Evolutionary conservation across 2,329 filamentous ascomycete genomes (phyloP).

Genomic region (Coniosporium tulheliwenetii): DNA sequence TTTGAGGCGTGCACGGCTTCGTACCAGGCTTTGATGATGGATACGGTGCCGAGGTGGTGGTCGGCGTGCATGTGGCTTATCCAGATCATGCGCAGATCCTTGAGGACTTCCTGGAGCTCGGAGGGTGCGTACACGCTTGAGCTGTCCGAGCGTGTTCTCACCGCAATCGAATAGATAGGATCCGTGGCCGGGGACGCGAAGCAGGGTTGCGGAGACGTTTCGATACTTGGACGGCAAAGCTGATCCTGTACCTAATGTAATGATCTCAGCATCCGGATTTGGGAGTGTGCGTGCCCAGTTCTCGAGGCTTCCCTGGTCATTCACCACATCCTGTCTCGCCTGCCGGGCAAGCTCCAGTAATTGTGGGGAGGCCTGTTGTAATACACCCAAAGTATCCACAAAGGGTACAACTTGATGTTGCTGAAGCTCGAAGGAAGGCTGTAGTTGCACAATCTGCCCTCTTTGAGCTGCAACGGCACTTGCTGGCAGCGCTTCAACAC

Average conservation of each 20-base stretch:
- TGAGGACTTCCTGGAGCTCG: conserved; percentile 55
- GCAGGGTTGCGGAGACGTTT: conserved; percentile 79
- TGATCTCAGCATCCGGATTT: conserved; percentile 62
- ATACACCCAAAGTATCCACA: conserved; percentile 31
- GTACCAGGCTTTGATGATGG: conserved; percentile 72
- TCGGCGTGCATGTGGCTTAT: conserved; percentile 95
- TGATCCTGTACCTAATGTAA: conserved; percentile 81
- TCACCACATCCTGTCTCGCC: conserved; percentile 19
- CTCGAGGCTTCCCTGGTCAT: conserved; percentile 29
- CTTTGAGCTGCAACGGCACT: conserved; percentile 15
- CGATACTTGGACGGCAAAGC: conserved; percentile 83
- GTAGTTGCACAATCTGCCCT: conserved; percentile 18
- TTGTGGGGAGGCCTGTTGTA: conserved; percentile 24
- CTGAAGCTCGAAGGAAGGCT: conserved; percentile 24
- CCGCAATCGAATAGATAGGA: conserved; percentile 84
- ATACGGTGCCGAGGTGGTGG: conserved; percentile 77
- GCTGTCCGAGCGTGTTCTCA: conserved; percentile 80
- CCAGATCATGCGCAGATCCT: conserved; percentile 67
- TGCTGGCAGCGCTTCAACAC: conserved; percentile 9
- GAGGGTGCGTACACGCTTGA: conserved; percentile 58
- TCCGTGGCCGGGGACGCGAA: conserved; percentile 73
- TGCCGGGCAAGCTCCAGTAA: conserved; percentile 38
- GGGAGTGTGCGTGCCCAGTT: conserved; percentile 51
- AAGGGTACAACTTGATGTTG: conserved; percentile 31
- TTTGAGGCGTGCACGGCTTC: conserved; percentile 32